Conservation (phyloP, 2,329 filamentous ascomycete species). For the Aspergillus sp. region DNA sequence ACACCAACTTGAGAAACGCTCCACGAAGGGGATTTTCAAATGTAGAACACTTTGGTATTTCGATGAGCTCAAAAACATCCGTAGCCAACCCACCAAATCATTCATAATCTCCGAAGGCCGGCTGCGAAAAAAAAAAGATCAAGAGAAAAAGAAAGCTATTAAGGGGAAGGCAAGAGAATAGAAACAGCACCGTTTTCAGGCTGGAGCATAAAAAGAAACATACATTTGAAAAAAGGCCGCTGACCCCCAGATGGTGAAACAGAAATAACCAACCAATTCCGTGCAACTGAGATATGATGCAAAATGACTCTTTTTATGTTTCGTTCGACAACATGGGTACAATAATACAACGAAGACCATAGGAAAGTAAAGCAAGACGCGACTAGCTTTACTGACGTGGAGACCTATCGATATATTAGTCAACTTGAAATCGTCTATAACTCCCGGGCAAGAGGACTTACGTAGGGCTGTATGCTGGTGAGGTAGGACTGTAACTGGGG, state of each 20-base stretch:
- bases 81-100: slow-evolving; percentile 20
- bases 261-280: slow-evolving; percentile 35
- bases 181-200: slow-evolving; percentile 11
- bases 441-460: slow-evolving; percentile 16
- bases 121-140: slow-evolving; percentile 5
- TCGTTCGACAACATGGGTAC: slow-evolving; percentile 33
- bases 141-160: slow-evolving; percentile 7
- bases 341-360: slow-evolving; percentile 25
- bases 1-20: slow-evolving; percentile 1
- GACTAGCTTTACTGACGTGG: slow-evolving; percentile 34
- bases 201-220: slow-evolving; percentile 22
- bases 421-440: not conserved
- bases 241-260: slow-evolving; percentile 25
- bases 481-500: slow-evolving; percentile 39
- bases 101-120: slow-evolving; percentile 27
- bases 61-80: slow-evolving; percentile 12
- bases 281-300: slow-evolving; percentile 23
- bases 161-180: slow-evolving; percentile 10
- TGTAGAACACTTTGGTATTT: slow-evolving; percentile 18
- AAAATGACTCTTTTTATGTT: slow-evolving; percentile 31
- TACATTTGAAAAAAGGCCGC: slow-evolving; percentile 25
- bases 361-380: slow-evolving; percentile 13
- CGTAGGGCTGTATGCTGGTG: slow-evolving; percentile 38
- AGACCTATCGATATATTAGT: slow-evolving; percentile 25
- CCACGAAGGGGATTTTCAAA: slow-evolving; percentile 6